Evolutionary conservation across 305 asterid genomes (phyloP), one percentile per base, ranked within the genome.

Genomic region (Fraxinus sp.): DNA sequence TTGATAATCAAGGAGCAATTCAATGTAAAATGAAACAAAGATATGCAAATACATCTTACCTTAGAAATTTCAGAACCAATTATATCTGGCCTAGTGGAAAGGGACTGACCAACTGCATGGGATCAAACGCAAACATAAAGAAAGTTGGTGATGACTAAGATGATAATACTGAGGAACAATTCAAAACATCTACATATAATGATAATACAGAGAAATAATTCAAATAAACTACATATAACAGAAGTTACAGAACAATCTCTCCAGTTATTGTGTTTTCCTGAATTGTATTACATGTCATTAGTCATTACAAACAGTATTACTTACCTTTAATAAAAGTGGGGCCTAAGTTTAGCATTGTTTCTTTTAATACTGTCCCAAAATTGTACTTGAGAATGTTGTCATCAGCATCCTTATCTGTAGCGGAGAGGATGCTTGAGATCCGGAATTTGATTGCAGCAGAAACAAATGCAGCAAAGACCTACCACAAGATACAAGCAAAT

Each of bases 311-410:
- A 77, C 39, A 79, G 73, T 10, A 52, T 57, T 7, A 79, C 87
- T 86, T 88, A 94, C 99, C 92, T 94, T 96, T 96, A 79, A 96
- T 91, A 89, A 96, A 96, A 85, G 99, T 92, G 72, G 99, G 99
- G 37, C 99, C 99, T 92, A 96, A 87, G 80, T 88, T 89, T 78
- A 96, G 92, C 94, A 96, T 89, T 62, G 98, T 93, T 85, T 93
- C 98, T 88, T 96, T 96, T 44, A 96, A 86, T 73, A 94, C 82
- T 83, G 88, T 84, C 87, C 99, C 98, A 78, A 93, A 90, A 82
- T 87, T 88, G 89, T 89, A 84, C 75, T 90, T 87, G n/a, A 92
- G 92, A 33, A 71, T 62, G 41, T 90, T 88, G 84, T 85, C 84
- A 79, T 84, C 86, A 86, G 84, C 90, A 81, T 83, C 90, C 78